Evolutionary conservation across 2,329 filamentous ascomycete species (phyloP).

Genomic region (Septoria linicola): DNA sequence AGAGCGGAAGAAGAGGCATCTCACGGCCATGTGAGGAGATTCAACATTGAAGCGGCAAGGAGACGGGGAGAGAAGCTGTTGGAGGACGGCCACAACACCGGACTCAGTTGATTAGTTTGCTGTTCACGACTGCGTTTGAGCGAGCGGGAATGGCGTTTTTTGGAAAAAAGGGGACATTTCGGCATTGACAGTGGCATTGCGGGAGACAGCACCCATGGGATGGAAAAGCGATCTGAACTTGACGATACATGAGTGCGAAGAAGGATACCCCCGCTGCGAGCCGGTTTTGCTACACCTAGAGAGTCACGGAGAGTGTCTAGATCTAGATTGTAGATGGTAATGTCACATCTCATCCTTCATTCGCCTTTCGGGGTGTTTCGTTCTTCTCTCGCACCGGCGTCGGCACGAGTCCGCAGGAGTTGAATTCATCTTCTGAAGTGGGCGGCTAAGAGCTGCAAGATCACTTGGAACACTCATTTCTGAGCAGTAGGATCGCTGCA

Average conservation of each 20-base stretch:
- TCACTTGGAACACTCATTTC: no score
- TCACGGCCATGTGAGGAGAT: constrained; percentile 12
- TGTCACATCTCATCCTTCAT: background rate
- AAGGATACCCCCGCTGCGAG: background rate
- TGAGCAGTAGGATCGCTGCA: no score
- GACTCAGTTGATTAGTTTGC: background rate
- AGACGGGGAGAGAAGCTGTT: background rate
- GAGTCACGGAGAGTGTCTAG: background rate
- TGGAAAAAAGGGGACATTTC: no score
- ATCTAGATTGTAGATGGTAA: background rate
- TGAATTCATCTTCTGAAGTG: no score
- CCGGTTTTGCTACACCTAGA: background rate
- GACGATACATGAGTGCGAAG: background rate
- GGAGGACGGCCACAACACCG: background rate
- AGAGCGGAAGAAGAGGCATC: constrained; percentile 64
- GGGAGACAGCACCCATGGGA: no score
- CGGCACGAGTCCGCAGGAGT: no score
- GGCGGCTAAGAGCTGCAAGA: no score
- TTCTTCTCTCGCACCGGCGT: no score
- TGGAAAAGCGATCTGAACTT: background rate
- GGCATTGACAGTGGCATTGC: no score
- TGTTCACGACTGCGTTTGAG: constrained; percentile 6
- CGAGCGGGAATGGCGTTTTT: constrained; percentile 7
- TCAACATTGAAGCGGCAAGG: background rate
- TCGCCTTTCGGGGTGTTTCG: no score